These are phyloP conservation scores for Penicillium desertorum DNA, from an alignment of 495 filamentous ascomycete species.

Conservation along the genomic window DNA sequence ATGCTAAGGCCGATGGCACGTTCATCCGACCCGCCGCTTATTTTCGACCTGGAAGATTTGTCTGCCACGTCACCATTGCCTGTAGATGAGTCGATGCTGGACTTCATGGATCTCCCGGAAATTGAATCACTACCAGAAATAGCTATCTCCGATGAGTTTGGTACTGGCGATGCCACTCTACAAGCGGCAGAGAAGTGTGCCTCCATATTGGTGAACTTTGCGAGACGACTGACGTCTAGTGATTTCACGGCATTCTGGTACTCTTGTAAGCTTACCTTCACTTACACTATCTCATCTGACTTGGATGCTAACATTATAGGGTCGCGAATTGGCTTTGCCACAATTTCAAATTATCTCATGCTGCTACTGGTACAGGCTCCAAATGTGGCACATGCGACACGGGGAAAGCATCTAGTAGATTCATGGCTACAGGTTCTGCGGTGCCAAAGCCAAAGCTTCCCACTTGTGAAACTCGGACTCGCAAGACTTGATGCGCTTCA, in stretches of 20 bases:
- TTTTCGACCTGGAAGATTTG: conserved; percentile 36
- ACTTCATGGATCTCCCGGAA: conserved; percentile 26
- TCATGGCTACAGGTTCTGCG: conserved; percentile 35
- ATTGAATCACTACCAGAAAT: conserved; percentile 30
- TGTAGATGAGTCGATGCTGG: conserved; percentile 24
- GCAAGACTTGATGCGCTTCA: conserved; percentile 34
- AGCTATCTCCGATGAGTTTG: conserved; percentile 25
- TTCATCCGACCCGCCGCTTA: conserved; percentile 34
- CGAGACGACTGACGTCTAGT: conserved; percentile 28
- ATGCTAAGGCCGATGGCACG: conserved; percentile 39
- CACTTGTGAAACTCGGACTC: conserved; percentile 35
- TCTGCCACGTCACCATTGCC: conserved; percentile 21
- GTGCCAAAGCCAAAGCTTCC: conserved; percentile 32
- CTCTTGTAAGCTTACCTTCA: conserved; percentile 29
- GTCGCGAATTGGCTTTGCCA: conserved; percentile 40
- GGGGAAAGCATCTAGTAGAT: conserved; percentile 35
- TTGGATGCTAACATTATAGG: conserved; percentile 20
- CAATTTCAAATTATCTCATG: conserved; percentile 39
- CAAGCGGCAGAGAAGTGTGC: conserved; percentile 39
- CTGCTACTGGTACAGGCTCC: conserved; percentile 39
- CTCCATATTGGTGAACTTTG: conserved; percentile 34
- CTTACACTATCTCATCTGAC: not conserved
- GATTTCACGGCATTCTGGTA: conserved; percentile 42
- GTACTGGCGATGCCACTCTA: conserved; percentile 31
- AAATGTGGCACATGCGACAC: conserved; percentile 29